These are phyloP conservation scores for Sugiyamaella mastotermitis DNA, from an alignment of 805 yeast species.

Conservation along the genomic window DNA sequence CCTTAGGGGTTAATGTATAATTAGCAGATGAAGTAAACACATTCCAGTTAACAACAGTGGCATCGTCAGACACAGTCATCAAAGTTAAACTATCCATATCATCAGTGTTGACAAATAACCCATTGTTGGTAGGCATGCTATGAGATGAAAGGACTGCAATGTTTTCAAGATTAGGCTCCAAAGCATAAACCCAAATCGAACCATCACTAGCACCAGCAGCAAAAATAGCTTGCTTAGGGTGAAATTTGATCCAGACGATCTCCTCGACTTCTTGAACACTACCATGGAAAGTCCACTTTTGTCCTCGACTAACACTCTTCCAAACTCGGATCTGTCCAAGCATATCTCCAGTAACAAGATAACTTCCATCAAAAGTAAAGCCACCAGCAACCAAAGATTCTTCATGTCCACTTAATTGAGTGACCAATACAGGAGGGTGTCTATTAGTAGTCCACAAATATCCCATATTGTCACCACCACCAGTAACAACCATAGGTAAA, in stretches of 20 bases:
- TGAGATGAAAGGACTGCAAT: slow-evolving; percentile 46
- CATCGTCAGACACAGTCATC: slow-evolving; percentile 78
- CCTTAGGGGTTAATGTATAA: slow-evolving; percentile 39
- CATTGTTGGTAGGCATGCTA: slow-evolving; percentile 72
- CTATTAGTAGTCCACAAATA: slow-evolving; percentile 90
- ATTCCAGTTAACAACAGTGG: slow-evolving; percentile 83
- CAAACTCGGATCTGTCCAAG: slow-evolving; percentile 75
- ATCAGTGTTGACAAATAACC: slow-evolving; percentile 60
- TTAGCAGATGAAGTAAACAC: slow-evolving; percentile 67
- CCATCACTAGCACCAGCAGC: slow-evolving; percentile 94
- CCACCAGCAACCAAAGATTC: slow-evolving; percentile 85
- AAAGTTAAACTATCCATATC: slow-evolving; percentile 57
- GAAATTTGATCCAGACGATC: slow-evolving; percentile 74
- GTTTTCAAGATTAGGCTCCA: slow-evolving; percentile 56
- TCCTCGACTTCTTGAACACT: slow-evolving; percentile 86
- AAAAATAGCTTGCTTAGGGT: slow-evolving; percentile 69
- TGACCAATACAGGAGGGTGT: slow-evolving; percentile 74
- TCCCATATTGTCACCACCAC: slow-evolving; percentile 92
- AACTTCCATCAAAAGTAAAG: slow-evolving; percentile 78
- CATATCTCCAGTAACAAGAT: slow-evolving; percentile 89
- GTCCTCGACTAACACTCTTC: slow-evolving; percentile 68
- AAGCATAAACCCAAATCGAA: slow-evolving; percentile 86
- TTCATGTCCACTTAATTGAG: slow-evolving; percentile 70
- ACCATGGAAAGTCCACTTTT: slow-evolving; percentile 68
- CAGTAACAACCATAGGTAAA: slow-evolving; percentile 78